Conservation (phyloP, 768 basidiomycete species). For the Termitomyces sp. region DNA sequence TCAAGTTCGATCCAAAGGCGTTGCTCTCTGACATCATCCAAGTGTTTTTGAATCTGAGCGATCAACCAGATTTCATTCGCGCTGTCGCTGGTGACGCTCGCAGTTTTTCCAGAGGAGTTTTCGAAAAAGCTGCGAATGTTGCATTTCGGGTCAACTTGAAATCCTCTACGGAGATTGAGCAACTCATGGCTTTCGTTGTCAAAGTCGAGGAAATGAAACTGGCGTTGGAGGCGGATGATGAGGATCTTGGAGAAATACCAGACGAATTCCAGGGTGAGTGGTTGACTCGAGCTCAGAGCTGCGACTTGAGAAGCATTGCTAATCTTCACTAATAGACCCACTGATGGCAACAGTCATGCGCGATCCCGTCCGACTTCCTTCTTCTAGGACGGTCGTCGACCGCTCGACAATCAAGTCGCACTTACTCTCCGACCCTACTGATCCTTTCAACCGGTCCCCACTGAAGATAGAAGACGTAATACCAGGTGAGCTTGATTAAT, state of each 20-base stretch:
- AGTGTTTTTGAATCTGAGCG: slow-evolving; percentile 86
- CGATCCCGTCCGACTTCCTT: slow-evolving; percentile 89
- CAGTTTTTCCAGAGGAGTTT: slow-evolving; percentile 82
- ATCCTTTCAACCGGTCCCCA: slow-evolving; percentile 94
- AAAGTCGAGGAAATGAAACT: slow-evolving; percentile 83
- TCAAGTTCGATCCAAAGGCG: slow-evolving; percentile 80
- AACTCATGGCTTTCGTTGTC: slow-evolving; percentile 64
- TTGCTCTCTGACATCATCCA: slow-evolving; percentile 85
- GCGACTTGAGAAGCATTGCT: neutral
- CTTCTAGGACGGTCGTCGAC: slow-evolving; percentile 77
- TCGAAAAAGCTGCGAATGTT: slow-evolving; percentile 72
- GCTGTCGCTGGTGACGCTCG: slow-evolving; percentile 94
- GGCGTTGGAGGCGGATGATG: slow-evolving; percentile 80
- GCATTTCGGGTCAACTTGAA: slow-evolving; percentile 65
- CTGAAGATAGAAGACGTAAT: slow-evolving; percentile 75
- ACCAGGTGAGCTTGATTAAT: slow-evolving; percentile 46
- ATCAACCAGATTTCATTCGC: slow-evolving; percentile 71
- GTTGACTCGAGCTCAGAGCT: no score
- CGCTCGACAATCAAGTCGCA: slow-evolving; percentile 94
- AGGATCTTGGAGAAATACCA: slow-evolving; percentile 84
- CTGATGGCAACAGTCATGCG: slow-evolving; percentile 92
- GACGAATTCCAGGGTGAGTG: slow-evolving; percentile 89
- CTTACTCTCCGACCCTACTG: slow-evolving; percentile 83
- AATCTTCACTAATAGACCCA: slow-evolving; percentile 55
- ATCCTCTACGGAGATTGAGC: slow-evolving; percentile 70